These are phyloP conservation scores for Microascus cirrosus DNA, from an alignment of 2,329 filamentous ascomycete genomes.

Conservation along the genomic window DNA sequence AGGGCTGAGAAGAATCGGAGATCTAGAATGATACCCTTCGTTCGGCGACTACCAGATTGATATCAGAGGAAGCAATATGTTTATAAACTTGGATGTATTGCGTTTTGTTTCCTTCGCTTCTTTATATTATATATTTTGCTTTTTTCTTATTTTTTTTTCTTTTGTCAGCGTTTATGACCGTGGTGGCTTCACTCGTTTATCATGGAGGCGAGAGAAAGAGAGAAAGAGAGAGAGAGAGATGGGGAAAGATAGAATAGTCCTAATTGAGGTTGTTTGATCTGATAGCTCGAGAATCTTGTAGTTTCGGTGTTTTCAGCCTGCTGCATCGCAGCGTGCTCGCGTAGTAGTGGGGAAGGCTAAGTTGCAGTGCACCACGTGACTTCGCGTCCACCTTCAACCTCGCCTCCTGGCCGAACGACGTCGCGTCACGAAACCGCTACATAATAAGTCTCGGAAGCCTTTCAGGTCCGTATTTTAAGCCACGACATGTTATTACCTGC, in stretches of 20 bases:
- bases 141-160: not conserved
- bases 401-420: not conserved
- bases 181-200: slow-evolving; percentile 2
- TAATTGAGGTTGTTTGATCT: not conserved
- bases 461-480: not conserved
- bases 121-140: not conserved
- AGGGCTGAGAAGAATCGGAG: not conserved
- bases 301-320: not conserved
- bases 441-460: not conserved
- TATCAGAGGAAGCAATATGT: not conserved
- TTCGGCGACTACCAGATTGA: not conserved
- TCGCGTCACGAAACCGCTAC: not conserved
- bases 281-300: not conserved
- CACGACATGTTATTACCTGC: not conserved
- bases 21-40: not conserved
- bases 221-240: not conserved
- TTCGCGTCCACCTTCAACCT: not conserved
- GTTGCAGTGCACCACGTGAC: not conserved
- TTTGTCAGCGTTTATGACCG: slow-evolving; percentile 4
- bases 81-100: slow-evolving; percentile 3
- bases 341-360: not conserved
- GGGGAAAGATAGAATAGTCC: not conserved
- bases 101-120: slow-evolving; percentile 5
- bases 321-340: not conserved
- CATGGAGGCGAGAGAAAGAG: too few relatives aligned